Evolutionary conservation across 768 basidiomycete species (phyloP).

Genomic region (Mycena vitilis): DNA sequence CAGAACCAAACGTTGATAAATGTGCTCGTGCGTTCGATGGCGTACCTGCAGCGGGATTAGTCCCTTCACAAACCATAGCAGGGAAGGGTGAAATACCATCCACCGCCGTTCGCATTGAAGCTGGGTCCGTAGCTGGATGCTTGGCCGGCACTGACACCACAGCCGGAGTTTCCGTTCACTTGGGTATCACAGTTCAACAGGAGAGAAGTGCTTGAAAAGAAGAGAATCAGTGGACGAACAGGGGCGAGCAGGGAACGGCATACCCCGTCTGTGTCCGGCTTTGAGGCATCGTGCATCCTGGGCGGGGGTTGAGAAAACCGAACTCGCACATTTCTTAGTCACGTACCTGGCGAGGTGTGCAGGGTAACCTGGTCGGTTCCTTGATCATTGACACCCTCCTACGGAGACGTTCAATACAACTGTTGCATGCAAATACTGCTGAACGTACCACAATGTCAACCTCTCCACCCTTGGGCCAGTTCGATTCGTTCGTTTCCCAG

Average conservation of each 20-base stretch:
- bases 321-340: neutral
- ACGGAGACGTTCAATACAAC: constrained; percentile 29
- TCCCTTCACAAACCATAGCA: neutral
- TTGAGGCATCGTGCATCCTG: constrained; percentile 60
- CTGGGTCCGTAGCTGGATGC: neutral
- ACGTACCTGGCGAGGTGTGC: constrained; percentile 55
- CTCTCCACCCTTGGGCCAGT: constrained; percentile 62
- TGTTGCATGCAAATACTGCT: neutral
- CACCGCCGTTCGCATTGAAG: neutral
- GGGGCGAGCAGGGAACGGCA: too few species aligned
- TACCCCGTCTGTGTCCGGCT: constrained; percentile 58
- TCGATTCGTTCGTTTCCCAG: constrained; percentile 60
- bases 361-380: constrained; percentile 55
- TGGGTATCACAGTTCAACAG: constrained; percentile 26
- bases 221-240: neutral
- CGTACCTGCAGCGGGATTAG: constrained; percentile 53
- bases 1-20: constrained; percentile 76
- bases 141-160: neutral
- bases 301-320: neutral
- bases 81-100: neutral
- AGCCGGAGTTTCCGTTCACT: constrained; percentile 53
- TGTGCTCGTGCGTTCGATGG: constrained; percentile 60
- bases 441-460: constrained; percentile 48
- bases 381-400: constrained; percentile 60
- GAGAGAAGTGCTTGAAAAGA: constrained; percentile 41